These are phyloP conservation scores for Mycocalia duriaeana DNA, from an alignment of 1,284 basidiomycete genomes.

Conservation along the genomic window DNA sequence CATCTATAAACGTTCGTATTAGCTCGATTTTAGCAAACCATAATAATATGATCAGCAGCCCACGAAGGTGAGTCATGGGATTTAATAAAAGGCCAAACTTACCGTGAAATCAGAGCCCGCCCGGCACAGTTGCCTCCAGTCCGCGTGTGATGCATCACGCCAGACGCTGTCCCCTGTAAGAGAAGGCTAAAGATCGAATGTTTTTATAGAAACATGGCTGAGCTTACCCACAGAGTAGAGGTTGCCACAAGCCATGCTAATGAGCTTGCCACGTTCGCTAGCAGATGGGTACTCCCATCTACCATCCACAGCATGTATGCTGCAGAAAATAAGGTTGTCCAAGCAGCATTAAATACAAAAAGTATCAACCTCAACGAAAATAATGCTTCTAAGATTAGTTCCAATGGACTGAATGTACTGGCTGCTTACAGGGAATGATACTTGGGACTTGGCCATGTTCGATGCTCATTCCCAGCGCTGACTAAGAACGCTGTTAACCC, in stretches of 20 bases:
- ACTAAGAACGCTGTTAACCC: constrained; percentile 69
- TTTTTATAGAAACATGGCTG: background rate
- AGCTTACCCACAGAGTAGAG: constrained; percentile 57
- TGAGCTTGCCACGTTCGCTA: constrained; percentile 73
- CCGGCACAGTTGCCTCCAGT: constrained; percentile 53
- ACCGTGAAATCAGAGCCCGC: constrained; percentile 48
- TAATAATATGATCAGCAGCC: no score
- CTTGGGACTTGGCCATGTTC: constrained; percentile 52
- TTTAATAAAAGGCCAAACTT: no score
- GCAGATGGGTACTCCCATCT: constrained; percentile 56
- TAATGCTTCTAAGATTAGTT: background rate
- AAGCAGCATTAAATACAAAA: constrained; percentile 63
- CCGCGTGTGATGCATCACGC: constrained; percentile 59
- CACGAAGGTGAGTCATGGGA: no score
- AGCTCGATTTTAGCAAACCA: no score
- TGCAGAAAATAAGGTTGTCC: constrained; percentile 65
- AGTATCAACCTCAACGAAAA: constrained; percentile 44
- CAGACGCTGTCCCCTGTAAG: constrained; percentile 56
- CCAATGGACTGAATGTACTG: background rate
- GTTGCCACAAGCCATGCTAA: constrained; percentile 66
- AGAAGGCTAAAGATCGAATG: constrained; percentile 3
- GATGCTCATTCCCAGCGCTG: constrained; percentile 53
- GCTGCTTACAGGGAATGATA: constrained; percentile 62
- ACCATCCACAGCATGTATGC: constrained; percentile 68
- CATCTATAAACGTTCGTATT: no score